Percentiles rank a stretch among this genome's conserved stretches.
These are phyloP conservation scores for Pythium diclinum DNA, from an alignment of 352 stramenopile genomes.

Conservation along the genomic window DNA sequence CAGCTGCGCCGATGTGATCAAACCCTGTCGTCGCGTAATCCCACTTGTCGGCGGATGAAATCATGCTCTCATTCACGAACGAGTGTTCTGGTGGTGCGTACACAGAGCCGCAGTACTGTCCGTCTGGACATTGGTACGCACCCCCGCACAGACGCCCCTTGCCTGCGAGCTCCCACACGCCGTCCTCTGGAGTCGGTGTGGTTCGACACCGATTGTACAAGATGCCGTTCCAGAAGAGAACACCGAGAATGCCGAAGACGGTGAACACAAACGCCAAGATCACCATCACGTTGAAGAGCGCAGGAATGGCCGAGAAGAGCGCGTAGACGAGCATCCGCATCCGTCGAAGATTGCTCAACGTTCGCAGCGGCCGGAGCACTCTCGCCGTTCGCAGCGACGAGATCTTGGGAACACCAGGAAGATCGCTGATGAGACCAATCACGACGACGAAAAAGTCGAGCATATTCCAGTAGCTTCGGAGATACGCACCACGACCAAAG, in stretches of 20 bases:
- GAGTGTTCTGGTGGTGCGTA: slow-evolving; percentile 29
- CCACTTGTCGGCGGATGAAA: slow-evolving; percentile 44
- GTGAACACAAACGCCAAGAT: slow-evolving; percentile 67
- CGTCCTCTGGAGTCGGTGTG: slow-evolving; percentile 50
- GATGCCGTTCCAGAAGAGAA: slow-evolving; percentile 57
- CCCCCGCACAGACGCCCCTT: slow-evolving; percentile 34
- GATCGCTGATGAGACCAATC: slow-evolving; percentile 35
- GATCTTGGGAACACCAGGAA: slow-evolving; percentile 40
- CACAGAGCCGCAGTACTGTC: slow-evolving; percentile 43
- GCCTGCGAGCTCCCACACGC: slow-evolving; percentile 31
- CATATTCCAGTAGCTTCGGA: slow-evolving; percentile 77
- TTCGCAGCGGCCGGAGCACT: slow-evolving; percentile 62
- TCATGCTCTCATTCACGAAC: slow-evolving; percentile 32
- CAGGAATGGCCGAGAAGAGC: slow-evolving; percentile 50
- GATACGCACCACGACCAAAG: slow-evolving; percentile 52
- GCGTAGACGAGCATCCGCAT: slow-evolving; percentile 56
- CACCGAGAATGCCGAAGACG: slow-evolving; percentile 65
- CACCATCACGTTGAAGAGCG: slow-evolving; percentile 66
- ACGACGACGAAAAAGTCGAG: slow-evolving; percentile 87
- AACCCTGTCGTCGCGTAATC: slow-evolving; percentile 83
- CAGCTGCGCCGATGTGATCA: slow-evolving; percentile 74
- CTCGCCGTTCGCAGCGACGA: slow-evolving; percentile 35
- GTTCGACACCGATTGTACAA: slow-evolving; percentile 47
- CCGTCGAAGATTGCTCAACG: slow-evolving; percentile 41
- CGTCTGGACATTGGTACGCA: slow-evolving; percentile 29